phyloP scores from a whole-genome alignment of 768 basidiomycete species.

The Chalciporus piperatus region DNA sequence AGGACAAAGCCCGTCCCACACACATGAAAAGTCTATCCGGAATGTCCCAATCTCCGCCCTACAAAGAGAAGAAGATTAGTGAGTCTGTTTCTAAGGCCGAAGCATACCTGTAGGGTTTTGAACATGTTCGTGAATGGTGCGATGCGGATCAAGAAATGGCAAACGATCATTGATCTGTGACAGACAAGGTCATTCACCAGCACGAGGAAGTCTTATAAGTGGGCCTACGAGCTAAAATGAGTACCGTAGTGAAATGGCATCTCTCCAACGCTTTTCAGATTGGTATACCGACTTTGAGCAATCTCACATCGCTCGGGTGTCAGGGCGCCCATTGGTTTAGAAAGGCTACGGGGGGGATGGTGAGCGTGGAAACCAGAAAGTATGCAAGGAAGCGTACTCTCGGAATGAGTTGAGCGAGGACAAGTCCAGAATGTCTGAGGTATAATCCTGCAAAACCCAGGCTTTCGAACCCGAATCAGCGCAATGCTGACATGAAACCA shows the following conservation, averaged over 20 bases:
- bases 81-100: not conserved
- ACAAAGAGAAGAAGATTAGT: slow-evolving; percentile 1
- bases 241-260: slow-evolving; percentile 92
- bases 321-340: slow-evolving; percentile 88
- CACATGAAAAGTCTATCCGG: slow-evolving; percentile 84
- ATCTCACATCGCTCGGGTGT: slow-evolving; percentile 71
- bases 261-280: slow-evolving; percentile 77
- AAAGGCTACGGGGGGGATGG: slow-evolving; percentile 48
- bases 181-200: slow-evolving; percentile 1
- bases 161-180: slow-evolving; percentile 83
- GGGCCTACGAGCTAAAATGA: slow-evolving; percentile 73
- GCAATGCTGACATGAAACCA: not conserved
- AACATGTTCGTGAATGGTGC: slow-evolving; percentile 94
- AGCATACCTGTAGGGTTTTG: slow-evolving; percentile 70
- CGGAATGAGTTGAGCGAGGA: slow-evolving; percentile 59
- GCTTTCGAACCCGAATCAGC: slow-evolving; percentile 42
- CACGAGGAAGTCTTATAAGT: not conserved
- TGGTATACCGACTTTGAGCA: slow-evolving; percentile 70
- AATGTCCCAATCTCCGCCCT: slow-evolving; percentile 95
- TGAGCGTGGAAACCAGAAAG: not conserved
- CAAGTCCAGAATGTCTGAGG: slow-evolving; percentile 65
- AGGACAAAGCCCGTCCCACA: slow-evolving; percentile 2
- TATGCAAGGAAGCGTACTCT: slow-evolving; percentile 50
- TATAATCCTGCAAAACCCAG: slow-evolving; percentile 88
- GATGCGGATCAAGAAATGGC: slow-evolving; percentile 88